Base-by-base conservation (phyloP, 257 asterid genomes). In the Solanum etuberosum region DNA sequence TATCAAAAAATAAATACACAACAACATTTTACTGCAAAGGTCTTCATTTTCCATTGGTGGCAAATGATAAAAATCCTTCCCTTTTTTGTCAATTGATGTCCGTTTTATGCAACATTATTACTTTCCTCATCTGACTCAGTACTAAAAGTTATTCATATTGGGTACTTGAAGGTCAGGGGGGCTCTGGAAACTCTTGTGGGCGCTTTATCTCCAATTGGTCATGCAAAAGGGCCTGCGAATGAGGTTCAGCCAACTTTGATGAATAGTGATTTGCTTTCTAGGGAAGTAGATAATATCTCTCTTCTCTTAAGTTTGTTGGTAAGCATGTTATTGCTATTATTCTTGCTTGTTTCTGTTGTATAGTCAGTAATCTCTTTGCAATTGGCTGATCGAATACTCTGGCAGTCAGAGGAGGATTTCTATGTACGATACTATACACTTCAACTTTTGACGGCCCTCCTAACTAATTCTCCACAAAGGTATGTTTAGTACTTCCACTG, bases 401-500 rank as follows among this genome's bases (percentile, higher is more conserved):
- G 88, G 88, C 93, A 96, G 99, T 90, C 97, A 35, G 99, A 97
- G 92, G 99, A 97, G 89, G 99, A 97, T 87, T 97, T 97, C 93
- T 97, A 97, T 87, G 91, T 97, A 86, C 93, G 98, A 54, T 97
- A 96, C 91, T 96, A 95, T 91, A 95, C 99, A 38, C 91, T 97
- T 90, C 99, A 97, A 89, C 90, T 94, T 88, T 91, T 95, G 87
- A 97, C 99, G 48, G 96, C 97, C 83, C 99, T 97, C 89, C 91
- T 96, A 86, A 94, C 98, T 82, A 96, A 94, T 92, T 94, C 99
- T 83, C 98, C 93, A 35, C 92, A 93, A 86, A 93, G 98, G 99
- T 96, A 92, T 51, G 76, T 43, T 73, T 59, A 67, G 27, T 54
- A 37, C 88, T 88, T 77, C 14, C 68, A 46, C 67, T 42, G 84